phyloP scores from a whole-genome alignment of 139 green algal species.

The Chlamydomonas urium region DNA sequence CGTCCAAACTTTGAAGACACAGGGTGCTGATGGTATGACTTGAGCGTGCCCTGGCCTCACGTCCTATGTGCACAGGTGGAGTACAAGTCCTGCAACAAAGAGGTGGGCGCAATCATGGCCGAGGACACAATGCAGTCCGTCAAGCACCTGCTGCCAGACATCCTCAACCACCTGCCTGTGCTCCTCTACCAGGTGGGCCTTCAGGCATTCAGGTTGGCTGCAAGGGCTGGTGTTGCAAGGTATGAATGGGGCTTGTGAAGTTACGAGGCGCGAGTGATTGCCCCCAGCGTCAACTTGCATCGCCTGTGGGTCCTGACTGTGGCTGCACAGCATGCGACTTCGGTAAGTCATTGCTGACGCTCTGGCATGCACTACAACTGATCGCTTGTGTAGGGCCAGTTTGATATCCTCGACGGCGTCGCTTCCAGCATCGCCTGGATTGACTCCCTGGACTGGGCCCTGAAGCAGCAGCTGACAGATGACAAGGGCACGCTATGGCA shows the following conservation, averaged over 20 bases:
- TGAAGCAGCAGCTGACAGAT: background rate
- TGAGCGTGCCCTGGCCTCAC: too few relatives aligned
- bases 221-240: background rate
- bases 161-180: slow-evolving; percentile 49
- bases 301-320: too few relatives aligned
- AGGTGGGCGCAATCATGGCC: slow-evolving; percentile 36
- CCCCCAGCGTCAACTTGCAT: background rate
- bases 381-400: slow-evolving; percentile 38
- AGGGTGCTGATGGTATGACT: too few relatives aligned
- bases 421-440: slow-evolving; percentile 54
- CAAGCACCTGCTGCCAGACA: slow-evolving; percentile 48
- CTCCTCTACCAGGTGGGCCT: slow-evolving; percentile 61
- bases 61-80: too few relatives aligned
- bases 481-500: slow-evolving; percentile 1
- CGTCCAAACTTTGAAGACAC: too few relatives aligned
- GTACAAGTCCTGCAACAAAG: slow-evolving; percentile 38
- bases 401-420: slow-evolving; percentile 62
- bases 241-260: background rate
- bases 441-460: slow-evolving; percentile 40
- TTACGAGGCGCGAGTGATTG: background rate
- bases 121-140: slow-evolving; percentile 61
- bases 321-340: background rate
- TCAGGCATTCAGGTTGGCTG: background rate
- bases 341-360: background rate
- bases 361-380: background rate